Evolutionary conservation across 192 early-diverging fungal species (phyloP), one percentile per base, ranked within the genome.

Genomic region (Coemansia reversa): DNA sequence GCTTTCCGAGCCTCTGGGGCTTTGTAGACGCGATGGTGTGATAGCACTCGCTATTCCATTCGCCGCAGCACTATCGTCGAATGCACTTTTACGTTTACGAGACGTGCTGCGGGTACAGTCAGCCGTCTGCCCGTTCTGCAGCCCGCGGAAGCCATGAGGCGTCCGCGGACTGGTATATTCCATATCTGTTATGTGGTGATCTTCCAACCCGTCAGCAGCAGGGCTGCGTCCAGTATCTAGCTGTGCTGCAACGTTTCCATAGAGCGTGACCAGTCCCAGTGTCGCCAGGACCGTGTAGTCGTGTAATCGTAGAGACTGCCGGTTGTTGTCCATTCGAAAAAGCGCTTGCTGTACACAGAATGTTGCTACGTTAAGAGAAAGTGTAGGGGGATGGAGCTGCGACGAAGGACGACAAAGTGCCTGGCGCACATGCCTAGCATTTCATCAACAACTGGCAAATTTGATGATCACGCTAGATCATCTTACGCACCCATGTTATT

Each of bases 251-350:
- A 79, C 67, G 35, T 58, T 49, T 47, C 55, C 58, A 52, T 79
- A 79, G n/a, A 74, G 67, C 49, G 67, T 51, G 1, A 62, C 52
- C 14, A 79, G 64, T 24, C 77, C 72, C 18, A 79, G 77, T 16
- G 77, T 79, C 11, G 71, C 68, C 32, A 67, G 54, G 24, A 71
- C 67, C 19, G 77, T 79, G 35, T 70, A 74, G 68, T 79, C 77
- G 62, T 79, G 55, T 11, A 67, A 27, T 18, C 77, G 71, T 56
- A 79, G 62, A 5, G 67, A 49, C 61, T 70, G 67, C 28, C 56
- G 18, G 14, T 66, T 42, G 42, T 58, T 48, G 24, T 70, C 69
- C 77, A 79, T 79, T 57, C 7, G n/a, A 22, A 18, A 16, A 48
- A n/a, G 30, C 16, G 3, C 33, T 25, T 39, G 3, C 8, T 7